These are phyloP conservation scores for Colletotrichum cuscutae DNA, from an alignment of 2,329 filamentous ascomycete genomes.

Conservation along the genomic window DNA sequence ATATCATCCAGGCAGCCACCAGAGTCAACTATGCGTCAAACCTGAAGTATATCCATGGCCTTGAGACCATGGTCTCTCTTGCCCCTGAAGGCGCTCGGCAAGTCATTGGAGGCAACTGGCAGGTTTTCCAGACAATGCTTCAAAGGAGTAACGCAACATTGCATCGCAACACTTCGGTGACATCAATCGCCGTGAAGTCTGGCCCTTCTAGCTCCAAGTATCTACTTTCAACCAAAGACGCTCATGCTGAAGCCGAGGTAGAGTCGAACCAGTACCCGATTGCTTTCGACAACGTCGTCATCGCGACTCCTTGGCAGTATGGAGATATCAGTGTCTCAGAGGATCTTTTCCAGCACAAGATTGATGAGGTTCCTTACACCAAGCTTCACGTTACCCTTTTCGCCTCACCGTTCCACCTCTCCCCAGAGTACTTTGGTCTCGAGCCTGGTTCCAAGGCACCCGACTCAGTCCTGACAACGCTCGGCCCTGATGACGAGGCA, in stretches of 20 bases:
- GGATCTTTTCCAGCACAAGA: slow-evolving; percentile 73
- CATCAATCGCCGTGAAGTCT: slow-evolving; percentile 62
- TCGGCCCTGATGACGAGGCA: slow-evolving; percentile 68
- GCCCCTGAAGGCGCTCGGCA: slow-evolving; percentile 85
- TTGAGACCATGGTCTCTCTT: slow-evolving; percentile 93
- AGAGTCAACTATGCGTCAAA: slow-evolving; percentile 97
- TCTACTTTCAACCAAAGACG: slow-evolving; percentile 50
- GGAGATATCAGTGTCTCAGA: slow-evolving; percentile 73
- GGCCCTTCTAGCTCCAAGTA: slow-evolving; percentile 56
- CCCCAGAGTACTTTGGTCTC: slow-evolving; percentile 77
- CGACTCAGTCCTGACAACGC: slow-evolving; percentile 83
- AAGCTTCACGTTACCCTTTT: slow-evolving; percentile 91
- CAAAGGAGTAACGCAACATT: slow-evolving; percentile 69
- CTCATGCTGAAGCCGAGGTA: slow-evolving; percentile 34
- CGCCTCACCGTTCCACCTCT: slow-evolving; percentile 79
- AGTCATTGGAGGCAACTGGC: slow-evolving; percentile 90
- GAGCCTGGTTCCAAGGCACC: slow-evolving; percentile 69
- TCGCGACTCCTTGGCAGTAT: slow-evolving; percentile 87
- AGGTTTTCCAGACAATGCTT: slow-evolving; percentile 89
- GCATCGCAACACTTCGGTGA: slow-evolving; percentile 75
- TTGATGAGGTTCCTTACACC: slow-evolving; percentile 87
- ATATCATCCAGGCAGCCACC: slow-evolving; percentile 90
- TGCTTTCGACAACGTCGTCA: slow-evolving; percentile 81
- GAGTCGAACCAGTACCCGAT: slow-evolving; percentile 55
- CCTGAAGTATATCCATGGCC: slow-evolving; percentile 83